These are phyloP conservation scores for Tulasnella sp. DNA, from an alignment of 768 basidiomycete species.

Conservation along the genomic window DNA sequence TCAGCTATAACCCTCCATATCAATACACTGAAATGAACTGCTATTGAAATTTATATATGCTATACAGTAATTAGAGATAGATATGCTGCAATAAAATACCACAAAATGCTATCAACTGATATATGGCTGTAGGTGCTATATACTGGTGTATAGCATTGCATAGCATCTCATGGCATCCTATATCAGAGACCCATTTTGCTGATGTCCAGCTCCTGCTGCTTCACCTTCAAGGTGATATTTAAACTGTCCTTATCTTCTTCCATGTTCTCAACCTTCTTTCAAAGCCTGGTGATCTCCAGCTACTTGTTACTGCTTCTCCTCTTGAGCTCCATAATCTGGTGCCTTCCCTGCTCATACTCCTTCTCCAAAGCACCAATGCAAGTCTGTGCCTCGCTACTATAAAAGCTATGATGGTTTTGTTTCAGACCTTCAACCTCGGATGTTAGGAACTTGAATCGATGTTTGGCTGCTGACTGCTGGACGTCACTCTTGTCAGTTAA, in stretches of 20 bases:
- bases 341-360: neutral
- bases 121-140: too few species aligned
- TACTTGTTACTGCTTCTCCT: slow-evolving; percentile 85
- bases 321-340: slow-evolving; percentile 55
- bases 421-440: neutral
- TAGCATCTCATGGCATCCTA: too few species aligned
- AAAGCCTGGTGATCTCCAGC: slow-evolving; percentile 71
- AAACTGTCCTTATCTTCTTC: slow-evolving; percentile 81
- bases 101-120: too few species aligned
- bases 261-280: slow-evolving; percentile 51
- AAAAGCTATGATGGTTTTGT: neutral
- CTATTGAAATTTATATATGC: too few species aligned
- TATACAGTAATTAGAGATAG: too few species aligned
- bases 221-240: slow-evolving; percentile 89
- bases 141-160: too few species aligned
- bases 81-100: too few species aligned
- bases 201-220: slow-evolving; percentile 93
- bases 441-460: neutral
- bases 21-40: too few species aligned
- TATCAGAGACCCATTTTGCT: too few species aligned
- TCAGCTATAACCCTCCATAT: too few species aligned
- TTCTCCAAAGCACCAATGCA: neutral
- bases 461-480: neutral
- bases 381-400: neutral
- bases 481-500: neutral